These are phyloP conservation scores for Trichophaea hybrida DNA, from an alignment of 2,329 filamentous ascomycete species.

Conservation along the genomic window DNA sequence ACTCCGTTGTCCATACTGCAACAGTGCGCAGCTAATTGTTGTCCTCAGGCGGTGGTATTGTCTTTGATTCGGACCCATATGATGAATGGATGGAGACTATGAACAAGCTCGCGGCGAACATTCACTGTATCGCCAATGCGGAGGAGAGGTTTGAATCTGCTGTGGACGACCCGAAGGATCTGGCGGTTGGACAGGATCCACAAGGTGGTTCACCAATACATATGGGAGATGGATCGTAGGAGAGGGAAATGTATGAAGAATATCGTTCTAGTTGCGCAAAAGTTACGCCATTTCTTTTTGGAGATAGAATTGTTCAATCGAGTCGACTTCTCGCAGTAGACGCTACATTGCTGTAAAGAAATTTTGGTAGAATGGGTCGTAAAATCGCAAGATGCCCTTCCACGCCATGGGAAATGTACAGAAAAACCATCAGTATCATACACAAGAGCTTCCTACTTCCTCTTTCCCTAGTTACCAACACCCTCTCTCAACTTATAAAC, in stretches of 20 bases:
- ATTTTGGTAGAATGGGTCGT: no score
- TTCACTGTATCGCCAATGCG: slow-evolving; percentile 71
- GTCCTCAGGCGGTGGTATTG: slow-evolving; percentile 60
- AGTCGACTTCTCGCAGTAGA: no score
- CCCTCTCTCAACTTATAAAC: not conserved
- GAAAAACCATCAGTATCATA: no score
- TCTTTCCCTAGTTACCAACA: not conserved
- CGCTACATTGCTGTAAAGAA: no score
- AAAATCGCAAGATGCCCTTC: no score
- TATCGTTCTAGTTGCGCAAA: not conserved
- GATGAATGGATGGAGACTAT: slow-evolving; percentile 94
- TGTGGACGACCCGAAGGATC: slow-evolving; percentile 18
- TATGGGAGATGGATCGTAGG: slow-evolving; percentile 18
- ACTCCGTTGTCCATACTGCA: not conserved
- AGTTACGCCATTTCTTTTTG: no score
- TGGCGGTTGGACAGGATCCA: slow-evolving; percentile 8
- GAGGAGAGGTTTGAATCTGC: slow-evolving; percentile 51
- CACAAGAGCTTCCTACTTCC: not conserved
- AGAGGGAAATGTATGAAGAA: not conserved
- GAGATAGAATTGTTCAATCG: no score
- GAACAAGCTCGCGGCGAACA: slow-evolving; percentile 87
- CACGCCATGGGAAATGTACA: no score
- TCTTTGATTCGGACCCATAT: slow-evolving; percentile 79
- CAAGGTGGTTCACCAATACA: not conserved
- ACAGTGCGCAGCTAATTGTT: not conserved